These are phyloP conservation scores for Apiotrichum mycotoxinovorans DNA, from an alignment of 1,284 basidiomycete species.

Conservation along the genomic window DNA sequence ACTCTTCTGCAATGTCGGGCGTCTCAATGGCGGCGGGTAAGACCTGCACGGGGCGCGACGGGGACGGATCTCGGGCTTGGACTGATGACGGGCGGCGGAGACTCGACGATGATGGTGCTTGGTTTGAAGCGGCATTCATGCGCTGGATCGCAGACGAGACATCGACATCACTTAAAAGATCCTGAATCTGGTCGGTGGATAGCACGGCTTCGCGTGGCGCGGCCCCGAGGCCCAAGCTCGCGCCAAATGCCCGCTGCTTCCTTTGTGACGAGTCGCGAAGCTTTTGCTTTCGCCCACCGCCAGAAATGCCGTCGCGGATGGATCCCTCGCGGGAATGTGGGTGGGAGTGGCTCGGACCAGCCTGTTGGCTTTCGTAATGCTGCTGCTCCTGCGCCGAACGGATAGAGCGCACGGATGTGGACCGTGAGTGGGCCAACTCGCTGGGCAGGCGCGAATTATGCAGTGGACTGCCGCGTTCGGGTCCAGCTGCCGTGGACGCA, in stretches of 20 bases:
- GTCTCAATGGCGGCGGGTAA: neutral
- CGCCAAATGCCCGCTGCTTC: constrained; percentile 18
- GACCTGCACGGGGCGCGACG: constrained; percentile 8
- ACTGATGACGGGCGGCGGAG: neutral
- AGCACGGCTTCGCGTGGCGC: constrained; percentile 24
- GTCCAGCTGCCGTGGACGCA: neutral
- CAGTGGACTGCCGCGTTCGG: neutral
- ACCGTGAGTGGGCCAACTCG: neutral
- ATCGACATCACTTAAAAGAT: constrained; percentile 37
- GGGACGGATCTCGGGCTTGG: neutral
- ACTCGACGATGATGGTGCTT: neutral
- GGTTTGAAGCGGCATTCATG: constrained; percentile 11
- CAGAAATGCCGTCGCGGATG: neutral
- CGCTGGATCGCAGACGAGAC: constrained; percentile 36
- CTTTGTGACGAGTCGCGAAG: neutral
- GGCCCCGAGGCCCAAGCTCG: constrained; percentile 33
- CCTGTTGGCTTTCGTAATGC: neutral
- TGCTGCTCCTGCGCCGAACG: neutral
- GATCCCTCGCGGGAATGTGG: neutral
- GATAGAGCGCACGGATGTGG: constrained; percentile 2
- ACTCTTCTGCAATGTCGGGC: neutral
- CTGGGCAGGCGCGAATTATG: neutral
- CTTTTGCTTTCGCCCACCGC: constrained; percentile 3
- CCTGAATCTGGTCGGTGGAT: constrained; percentile 38
- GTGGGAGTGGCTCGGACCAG: neutral